A percentile compares a stretch with the other conserved stretches of the same genome.
These are phyloP conservation scores for Suhomyces yuchorum DNA, from an alignment of 1,139 yeast species.

Conservation along the genomic window DNA sequence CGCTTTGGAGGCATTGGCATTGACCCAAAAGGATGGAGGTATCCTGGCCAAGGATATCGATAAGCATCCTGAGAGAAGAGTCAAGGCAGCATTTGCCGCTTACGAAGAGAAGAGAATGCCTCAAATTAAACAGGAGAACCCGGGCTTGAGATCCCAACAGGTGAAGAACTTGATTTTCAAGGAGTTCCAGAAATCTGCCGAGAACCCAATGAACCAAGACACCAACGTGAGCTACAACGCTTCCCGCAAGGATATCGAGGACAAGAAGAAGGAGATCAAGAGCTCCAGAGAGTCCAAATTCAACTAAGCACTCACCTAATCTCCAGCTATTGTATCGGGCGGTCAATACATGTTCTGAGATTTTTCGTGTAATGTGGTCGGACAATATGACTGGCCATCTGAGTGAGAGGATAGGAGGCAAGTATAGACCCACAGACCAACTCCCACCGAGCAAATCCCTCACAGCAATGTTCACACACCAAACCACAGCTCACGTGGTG, in stretches of 20 bases:
- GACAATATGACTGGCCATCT: too few relatives aligned
- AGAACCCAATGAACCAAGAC: constrained; percentile 83
- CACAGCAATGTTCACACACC: too few relatives aligned
- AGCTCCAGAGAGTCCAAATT: constrained; percentile 47
- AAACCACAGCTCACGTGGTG: too few relatives aligned
- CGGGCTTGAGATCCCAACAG: constrained; percentile 80
- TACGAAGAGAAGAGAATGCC: constrained; percentile 75
- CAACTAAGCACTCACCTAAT: constrained; percentile 18
- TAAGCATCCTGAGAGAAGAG: constrained; percentile 87
- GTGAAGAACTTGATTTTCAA: constrained; percentile 71
- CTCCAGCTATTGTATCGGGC: neutral
- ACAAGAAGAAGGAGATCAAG: constrained; percentile 54
- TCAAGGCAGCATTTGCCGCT: constrained; percentile 77
- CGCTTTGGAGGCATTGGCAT: constrained; percentile 75
- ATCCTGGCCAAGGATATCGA: constrained; percentile 66
- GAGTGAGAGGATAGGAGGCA: too few relatives aligned
- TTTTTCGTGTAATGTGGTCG: neutral
- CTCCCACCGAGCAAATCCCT: too few relatives aligned
- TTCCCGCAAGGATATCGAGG: constrained; percentile 52
- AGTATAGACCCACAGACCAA: too few relatives aligned
- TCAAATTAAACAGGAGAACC: constrained; percentile 71
- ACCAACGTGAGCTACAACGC: constrained; percentile 69
- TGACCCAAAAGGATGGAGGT: constrained; percentile 59
- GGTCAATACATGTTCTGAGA: neutral
- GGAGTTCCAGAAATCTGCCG: constrained; percentile 80